These are phyloP conservation scores for Triangularia verruculosa DNA, from an alignment of 2,329 filamentous ascomycete species.

Conservation along the genomic window DNA sequence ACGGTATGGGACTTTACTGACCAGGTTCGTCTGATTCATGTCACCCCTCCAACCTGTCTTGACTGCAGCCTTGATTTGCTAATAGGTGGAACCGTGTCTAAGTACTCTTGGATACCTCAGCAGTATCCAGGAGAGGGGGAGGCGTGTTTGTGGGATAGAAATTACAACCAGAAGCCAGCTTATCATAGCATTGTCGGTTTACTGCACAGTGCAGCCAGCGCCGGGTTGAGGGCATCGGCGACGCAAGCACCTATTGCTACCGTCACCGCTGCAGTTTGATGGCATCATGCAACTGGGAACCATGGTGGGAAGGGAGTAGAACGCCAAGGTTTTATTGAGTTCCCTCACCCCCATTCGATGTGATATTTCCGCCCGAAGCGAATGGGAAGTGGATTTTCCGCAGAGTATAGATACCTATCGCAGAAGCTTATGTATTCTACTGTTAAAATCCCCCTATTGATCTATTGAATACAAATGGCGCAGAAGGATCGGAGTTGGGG, in stretches of 20 bases:
- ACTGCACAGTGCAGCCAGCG: constrained; percentile 17
- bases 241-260: background rate
- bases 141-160: constrained; percentile 25
- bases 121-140: constrained; percentile 20
- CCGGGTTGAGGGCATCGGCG: background rate
- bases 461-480: background rate
- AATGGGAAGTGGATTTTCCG: no score
- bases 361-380: no score
- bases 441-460: background rate
- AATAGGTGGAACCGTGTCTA: background rate
- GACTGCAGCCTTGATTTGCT: background rate
- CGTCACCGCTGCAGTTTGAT: background rate
- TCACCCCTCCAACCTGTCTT: no score
- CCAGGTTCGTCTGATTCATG: constrained; percentile 13
- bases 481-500: background rate
- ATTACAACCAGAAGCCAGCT: constrained; percentile 27
- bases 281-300: background rate
- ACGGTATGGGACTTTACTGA: constrained; percentile 23
- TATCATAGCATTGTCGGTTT: constrained; percentile 24
- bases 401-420: no score
- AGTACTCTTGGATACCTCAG: constrained; percentile 21
- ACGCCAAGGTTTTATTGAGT: no score
- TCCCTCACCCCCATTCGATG: no score
- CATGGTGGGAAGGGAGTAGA: no score
- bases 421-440: background rate